These are phyloP conservation scores for Populus tremula DNA, from an alignment of 345 rosid genomes.

Conservation along the genomic window DNA sequence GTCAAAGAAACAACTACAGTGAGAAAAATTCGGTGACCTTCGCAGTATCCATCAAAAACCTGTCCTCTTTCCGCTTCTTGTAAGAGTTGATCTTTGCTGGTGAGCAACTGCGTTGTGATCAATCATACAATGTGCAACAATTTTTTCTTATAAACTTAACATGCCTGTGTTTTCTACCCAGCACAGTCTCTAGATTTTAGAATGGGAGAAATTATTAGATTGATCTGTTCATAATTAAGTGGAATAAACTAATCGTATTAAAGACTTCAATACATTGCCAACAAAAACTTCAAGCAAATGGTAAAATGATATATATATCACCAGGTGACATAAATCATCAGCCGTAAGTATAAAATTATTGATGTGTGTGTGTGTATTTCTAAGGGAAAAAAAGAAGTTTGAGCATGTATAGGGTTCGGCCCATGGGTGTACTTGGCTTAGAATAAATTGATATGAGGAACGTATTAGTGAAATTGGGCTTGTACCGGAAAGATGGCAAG, in stretches of 20 bases:
- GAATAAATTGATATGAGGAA: neutral
- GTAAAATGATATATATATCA: neutral
- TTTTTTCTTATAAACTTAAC: no score
- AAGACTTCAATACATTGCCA: no score
- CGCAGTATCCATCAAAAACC: constrained; percentile 56
- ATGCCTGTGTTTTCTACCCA: neutral
- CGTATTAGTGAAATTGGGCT: neutral
- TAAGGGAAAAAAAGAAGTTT: neutral
- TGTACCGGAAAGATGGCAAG: constrained; percentile 47
- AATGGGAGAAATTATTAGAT: neutral
- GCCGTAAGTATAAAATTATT: no score
- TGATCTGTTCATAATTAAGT: no score
- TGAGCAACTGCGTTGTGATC: constrained; percentile 40
- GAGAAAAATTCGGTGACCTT: constrained; percentile 24
- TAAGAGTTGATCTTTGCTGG: constrained; percentile 60
- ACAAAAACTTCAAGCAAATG: no score
- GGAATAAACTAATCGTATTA: no score
- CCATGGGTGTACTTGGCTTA: neutral
- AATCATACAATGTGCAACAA: neutral
- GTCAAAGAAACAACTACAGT: neutral
- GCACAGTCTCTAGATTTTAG: no score
- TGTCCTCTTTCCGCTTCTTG: constrained; percentile 69
- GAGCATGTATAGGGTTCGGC: neutral
- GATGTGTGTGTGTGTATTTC: neutral
- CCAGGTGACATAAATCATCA: neutral